Conservation (phyloP, 768 basidiomycete species). For the Boletus vinaceobasis region DNA sequence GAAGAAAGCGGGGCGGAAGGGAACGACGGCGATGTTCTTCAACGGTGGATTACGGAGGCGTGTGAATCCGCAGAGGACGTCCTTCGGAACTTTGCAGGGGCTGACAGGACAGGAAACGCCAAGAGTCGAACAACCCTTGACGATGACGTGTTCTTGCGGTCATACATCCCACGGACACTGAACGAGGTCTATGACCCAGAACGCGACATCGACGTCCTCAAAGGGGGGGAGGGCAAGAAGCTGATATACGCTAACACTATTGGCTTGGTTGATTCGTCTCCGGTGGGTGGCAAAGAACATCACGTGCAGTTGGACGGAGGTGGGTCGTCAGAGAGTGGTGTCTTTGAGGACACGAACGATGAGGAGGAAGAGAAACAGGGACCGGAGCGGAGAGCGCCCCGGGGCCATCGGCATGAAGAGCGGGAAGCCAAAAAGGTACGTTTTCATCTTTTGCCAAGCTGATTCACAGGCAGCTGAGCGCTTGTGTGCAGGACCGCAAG, state of each 20-base stretch:
- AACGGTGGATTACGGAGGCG: conserved; percentile 47
- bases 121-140: conserved; percentile 50
- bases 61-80: conserved; percentile 19
- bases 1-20: conserved; percentile 28
- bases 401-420: conserved; percentile 93
- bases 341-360: conserved; percentile 28
- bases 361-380: conserved; percentile 36
- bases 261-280: conserved; percentile 57
- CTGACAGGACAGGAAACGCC: conserved; percentile 11
- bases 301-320: conserved; percentile 21
- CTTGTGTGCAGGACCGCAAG: conserved; percentile 73
- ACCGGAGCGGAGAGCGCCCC: conserved; percentile 52
- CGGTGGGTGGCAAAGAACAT: background rate
- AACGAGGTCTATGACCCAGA: conserved; percentile 96
- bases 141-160: conserved; percentile 83
- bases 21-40: conserved; percentile 31
- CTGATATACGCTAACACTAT: conserved; percentile 89
- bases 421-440: conserved; percentile 83
- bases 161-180: conserved; percentile 90
- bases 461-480: conserved; percentile 6
- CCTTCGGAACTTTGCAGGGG: conserved; percentile 9
- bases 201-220: conserved; percentile 77
- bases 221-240: conserved; percentile 62
- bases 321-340: conserved; percentile 22
- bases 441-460: background rate